Base-by-base conservation (phyloP, 1,284 basidiomycete genomes). In the Megacollybia platyphylla region DNA sequence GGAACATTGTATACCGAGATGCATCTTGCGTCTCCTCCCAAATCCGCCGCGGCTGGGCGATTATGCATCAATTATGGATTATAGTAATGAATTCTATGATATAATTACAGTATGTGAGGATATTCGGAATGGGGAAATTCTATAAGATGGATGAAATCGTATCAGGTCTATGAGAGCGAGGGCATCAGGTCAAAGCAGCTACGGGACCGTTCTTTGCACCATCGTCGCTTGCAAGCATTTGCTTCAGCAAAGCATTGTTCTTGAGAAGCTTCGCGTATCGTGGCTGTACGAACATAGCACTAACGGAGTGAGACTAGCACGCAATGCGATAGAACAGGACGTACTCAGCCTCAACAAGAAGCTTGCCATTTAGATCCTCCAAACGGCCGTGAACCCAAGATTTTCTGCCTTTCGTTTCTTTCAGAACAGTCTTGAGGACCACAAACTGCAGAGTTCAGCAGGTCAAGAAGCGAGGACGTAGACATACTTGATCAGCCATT, bases 271-370 rank as follows among this genome's bases (percentile, higher is more conserved):
- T 76, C 1, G 89, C 85, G 54, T 87, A 88, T 51, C 76, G 78
- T 5, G 89, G 89, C 54, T 93, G 87, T 13, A 93, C 75, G 53
- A 91, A 92, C 41, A 80, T 67, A 0, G 74, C 84, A 1, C 81
- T 85, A 49, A 10, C 43, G 15, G 17, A 38, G 34, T 37, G 10
- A 26, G 40, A 15, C 30, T 36, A 38, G 13, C 11, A 40, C 18
- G 15, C 26, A 28, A 18, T 37, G 8, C 35, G 36, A 41, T 39
- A 27, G 32, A 17, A 41, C n/a, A 5, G 49, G 49, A 64, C 75
- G 49, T 50, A 88, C 87, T 66, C 71, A 1, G 89, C 90, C 54
- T 91, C 84, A 2, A 84, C 87, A 0, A 97, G 70, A 7, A 82
- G 57, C 40, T 77, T 81, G 0, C 91, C 91, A 13, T 84, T 67